These are phyloP conservation scores for Dendrobium nobile DNA, from an alignment of 106 monocot species.

Conservation along the genomic window DNA sequence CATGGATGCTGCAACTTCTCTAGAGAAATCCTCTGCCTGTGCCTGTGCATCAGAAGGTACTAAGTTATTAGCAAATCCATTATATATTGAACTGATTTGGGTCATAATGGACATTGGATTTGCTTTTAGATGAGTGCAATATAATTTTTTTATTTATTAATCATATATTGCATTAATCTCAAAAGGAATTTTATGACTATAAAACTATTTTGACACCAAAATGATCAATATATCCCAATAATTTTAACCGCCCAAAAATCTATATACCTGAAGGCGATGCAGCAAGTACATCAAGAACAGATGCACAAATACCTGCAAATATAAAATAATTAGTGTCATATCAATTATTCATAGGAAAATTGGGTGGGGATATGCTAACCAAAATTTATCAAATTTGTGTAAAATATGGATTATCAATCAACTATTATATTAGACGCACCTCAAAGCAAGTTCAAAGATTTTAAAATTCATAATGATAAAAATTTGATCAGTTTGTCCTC, in stretches of 20 bases:
- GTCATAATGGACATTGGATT: not conserved
- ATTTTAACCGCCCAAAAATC: too few species aligned
- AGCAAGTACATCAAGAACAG: slow-evolving; percentile 91
- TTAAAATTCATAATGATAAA: too few species aligned
- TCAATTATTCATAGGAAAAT: not conserved
- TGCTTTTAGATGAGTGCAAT: not conserved
- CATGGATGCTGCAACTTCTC: slow-evolving; percentile 58
- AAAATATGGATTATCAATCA: too few species aligned
- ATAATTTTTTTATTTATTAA: not conserved
- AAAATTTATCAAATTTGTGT: too few species aligned
- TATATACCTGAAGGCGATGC: slow-evolving; percentile 84
- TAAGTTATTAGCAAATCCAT: not conserved
- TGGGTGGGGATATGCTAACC: too few species aligned
- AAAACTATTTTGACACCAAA: too few species aligned
- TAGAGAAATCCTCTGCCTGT: slow-evolving; percentile 49
- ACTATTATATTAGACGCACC: too few species aligned
- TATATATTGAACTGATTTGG: not conserved
- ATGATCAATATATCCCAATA: too few species aligned
- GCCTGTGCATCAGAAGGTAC: slow-evolving; percentile 30
- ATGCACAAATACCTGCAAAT: slow-evolving; percentile 86
- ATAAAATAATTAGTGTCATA: not conserved
- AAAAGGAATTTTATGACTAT: too few species aligned
- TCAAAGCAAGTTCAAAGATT: too few species aligned
- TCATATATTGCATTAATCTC: not conserved
- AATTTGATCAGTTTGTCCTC: too few species aligned